phyloP scores from a whole-genome alignment of 441 rosid species.

The Viola pubescens region DNA sequence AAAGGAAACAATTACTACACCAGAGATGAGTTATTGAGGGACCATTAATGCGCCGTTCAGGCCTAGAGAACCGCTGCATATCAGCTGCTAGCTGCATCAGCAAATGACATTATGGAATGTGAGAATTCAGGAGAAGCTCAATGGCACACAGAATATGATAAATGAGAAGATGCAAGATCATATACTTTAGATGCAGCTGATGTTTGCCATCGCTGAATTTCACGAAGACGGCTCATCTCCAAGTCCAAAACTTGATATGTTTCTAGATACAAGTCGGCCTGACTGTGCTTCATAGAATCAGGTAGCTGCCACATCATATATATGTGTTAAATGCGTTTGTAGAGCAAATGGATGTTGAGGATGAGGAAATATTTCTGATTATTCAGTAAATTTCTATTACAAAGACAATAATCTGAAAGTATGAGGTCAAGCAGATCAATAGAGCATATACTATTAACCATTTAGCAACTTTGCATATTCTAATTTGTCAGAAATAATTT shows the following conservation, averaged over 20 bases:
- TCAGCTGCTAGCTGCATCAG: constrained; percentile 89
- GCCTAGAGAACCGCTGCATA: constrained; percentile 99
- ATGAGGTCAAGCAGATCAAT: too few relatives aligned
- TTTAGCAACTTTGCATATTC: too few relatives aligned
- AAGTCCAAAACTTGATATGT: constrained; percentile 99
- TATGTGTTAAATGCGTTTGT: constrained; percentile 3
- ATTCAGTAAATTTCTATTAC: too few relatives aligned
- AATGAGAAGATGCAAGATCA: constrained; percentile 13
- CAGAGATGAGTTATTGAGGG: constrained; percentile 96
- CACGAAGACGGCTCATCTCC: constrained; percentile 98
- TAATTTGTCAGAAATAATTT: too few relatives aligned
- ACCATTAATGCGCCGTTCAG: constrained; percentile 94
- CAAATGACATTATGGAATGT: constrained; percentile 20
- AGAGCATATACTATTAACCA: too few relatives aligned
- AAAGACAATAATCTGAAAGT: too few relatives aligned
- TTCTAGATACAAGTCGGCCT: constrained; percentile 91
- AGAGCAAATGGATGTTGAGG: too few relatives aligned
- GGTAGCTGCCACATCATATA: constrained; percentile 67
- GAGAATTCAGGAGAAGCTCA: constrained; percentile 5
- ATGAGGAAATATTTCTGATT: too few relatives aligned
- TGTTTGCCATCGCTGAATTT: constrained; percentile 97
- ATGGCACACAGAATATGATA: constrained; percentile 2
- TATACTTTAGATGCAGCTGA: constrained; percentile 88
- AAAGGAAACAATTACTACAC: constrained; percentile 28
- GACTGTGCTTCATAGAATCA: constrained; percentile 98